A percentile compares a stretch with the other conserved stretches of the same genome.
Evolutionary conservation across 441 rosid genomes (phyloP).

Genomic region (Rhodomyrtus psidioides): DNA sequence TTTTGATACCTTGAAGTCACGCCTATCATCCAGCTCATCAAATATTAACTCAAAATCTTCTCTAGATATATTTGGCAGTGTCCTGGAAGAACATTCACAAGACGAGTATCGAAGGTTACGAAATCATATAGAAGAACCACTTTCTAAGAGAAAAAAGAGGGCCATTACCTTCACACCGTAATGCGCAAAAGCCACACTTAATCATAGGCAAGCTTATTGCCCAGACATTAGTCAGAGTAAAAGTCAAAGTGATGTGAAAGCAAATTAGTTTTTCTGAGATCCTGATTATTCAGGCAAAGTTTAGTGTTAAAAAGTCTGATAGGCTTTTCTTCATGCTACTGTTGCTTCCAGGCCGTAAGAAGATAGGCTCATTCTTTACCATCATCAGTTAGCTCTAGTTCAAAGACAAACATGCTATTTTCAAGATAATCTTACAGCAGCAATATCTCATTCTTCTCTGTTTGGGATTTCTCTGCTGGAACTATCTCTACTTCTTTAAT

Average conservation of each 20-base stretch:
- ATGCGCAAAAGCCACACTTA: background rate
- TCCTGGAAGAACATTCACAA: conserved; percentile 31
- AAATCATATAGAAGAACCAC: background rate
- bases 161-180: background rate
- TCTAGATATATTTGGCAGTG: conserved; percentile 74
- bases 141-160: background rate
- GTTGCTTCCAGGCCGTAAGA: background rate
- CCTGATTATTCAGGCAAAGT: background rate
- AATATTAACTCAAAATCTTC: conserved; percentile 90
- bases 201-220: background rate
- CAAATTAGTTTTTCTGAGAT: background rate
- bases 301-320: background rate
- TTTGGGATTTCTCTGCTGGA: background rate
- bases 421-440: background rate
- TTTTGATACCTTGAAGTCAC: conserved; percentile 76
- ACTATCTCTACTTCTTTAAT: background rate
- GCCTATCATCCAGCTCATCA: conserved; percentile 85
- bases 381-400: background rate
- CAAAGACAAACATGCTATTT: background rate
- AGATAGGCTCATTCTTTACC: background rate
- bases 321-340: background rate
- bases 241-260: background rate
- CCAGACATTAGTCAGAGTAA: background rate
- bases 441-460: background rate
- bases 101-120: conserved; percentile 3